Percentiles rank a stretch among this genome's conserved stretches.
Conservation (phyloP, 805 yeast genomes). For the Yarrowia sp. region DNA sequence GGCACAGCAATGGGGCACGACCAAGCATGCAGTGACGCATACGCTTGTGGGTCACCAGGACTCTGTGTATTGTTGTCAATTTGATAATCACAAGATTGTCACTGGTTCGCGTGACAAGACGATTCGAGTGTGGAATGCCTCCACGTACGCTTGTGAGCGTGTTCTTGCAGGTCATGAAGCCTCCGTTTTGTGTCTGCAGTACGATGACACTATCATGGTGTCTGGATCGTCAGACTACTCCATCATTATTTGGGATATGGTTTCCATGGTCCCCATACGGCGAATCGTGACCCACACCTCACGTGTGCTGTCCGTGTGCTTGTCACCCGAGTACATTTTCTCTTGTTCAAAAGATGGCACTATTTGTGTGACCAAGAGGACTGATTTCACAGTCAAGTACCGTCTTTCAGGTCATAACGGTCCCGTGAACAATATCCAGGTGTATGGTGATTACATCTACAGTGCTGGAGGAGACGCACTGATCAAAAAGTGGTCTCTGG, state of each 20-base stretch:
- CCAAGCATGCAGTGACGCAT: slow-evolving; percentile 30
- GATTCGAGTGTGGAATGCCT: slow-evolving; percentile 40
- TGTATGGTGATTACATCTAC: slow-evolving; percentile 34
- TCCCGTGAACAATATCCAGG: slow-evolving; percentile 41
- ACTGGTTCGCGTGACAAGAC: slow-evolving; percentile 63
- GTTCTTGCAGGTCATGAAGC: slow-evolving; percentile 31
- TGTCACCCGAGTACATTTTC: slow-evolving; percentile 35
- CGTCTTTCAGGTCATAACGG: slow-evolving; percentile 37
- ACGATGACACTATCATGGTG: slow-evolving; percentile 35
- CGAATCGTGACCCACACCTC: slow-evolving; percentile 34
- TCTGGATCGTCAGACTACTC: slow-evolving; percentile 41
- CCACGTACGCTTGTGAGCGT: slow-evolving; percentile 31
- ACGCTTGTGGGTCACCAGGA: slow-evolving; percentile 65
- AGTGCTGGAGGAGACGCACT: slow-evolving; percentile 66
- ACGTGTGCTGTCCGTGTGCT: slow-evolving; percentile 37
- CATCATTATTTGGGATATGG: slow-evolving; percentile 38
- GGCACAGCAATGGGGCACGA: slow-evolving; percentile 36
- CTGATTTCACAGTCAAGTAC: slow-evolving; percentile 30
- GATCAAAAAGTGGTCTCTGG: slow-evolving; percentile 77
- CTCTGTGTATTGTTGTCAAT: slow-evolving; percentile 79
- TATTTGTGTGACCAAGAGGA: slow-evolving; percentile 37
- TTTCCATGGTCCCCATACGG: slow-evolving; percentile 32
- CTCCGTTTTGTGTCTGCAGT: slow-evolving; percentile 38
- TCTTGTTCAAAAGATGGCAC: slow-evolving; percentile 41
- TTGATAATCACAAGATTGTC: slow-evolving; percentile 64